These are phyloP conservation scores for Herpetospermum pedunculosum DNA, from an alignment of 306 rosid species.

Conservation along the genomic window DNA sequence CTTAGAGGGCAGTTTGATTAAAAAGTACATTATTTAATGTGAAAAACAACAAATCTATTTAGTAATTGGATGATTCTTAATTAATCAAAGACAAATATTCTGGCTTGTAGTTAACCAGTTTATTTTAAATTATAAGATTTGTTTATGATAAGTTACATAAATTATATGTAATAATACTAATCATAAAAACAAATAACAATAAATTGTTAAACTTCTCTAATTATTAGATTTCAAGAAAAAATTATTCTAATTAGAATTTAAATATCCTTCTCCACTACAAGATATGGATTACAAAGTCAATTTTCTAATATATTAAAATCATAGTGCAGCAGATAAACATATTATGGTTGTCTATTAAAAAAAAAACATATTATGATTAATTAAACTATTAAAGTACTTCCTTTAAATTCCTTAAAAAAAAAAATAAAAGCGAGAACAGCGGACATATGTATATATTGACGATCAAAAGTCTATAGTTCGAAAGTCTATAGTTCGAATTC, in stretches of 20 bases:
- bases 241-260: background rate
- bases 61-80: background rate
- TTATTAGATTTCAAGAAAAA: background rate
- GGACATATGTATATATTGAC: too few species aligned
- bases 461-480: too few species aligned
- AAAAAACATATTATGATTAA: too few species aligned
- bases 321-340: background rate
- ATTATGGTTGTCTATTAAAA: too few species aligned
- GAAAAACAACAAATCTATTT: background rate
- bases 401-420: too few species aligned
- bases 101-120: background rate
- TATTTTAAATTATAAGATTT: background rate
- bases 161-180: background rate
- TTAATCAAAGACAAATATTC: background rate
- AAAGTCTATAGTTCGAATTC: too few species aligned
- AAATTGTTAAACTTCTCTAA: background rate
- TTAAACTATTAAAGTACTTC: too few species aligned
- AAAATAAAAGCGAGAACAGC: too few species aligned
- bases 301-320: background rate
- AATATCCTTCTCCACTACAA: background rate
- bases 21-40: background rate
- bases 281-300: background rate
- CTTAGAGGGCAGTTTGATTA: background rate
- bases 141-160: background rate
- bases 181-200: background rate